A percentile compares a stretch with the other conserved stretches of the same genome.
Evolutionary conservation across 352 stramenopile species (phyloP).

Genomic region (Pythium guiyangense): DNA sequence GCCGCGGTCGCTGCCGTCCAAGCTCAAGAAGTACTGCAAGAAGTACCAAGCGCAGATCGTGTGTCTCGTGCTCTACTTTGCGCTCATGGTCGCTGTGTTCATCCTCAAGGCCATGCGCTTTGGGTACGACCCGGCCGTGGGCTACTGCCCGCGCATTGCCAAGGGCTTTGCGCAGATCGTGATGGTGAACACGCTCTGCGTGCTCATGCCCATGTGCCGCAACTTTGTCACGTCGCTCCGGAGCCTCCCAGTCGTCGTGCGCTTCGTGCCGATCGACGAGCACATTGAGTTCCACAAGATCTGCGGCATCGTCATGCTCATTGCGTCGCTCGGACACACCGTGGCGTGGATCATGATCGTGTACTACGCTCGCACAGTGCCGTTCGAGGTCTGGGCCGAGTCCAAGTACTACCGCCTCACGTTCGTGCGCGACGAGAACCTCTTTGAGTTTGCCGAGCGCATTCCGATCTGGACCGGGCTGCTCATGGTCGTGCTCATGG

Average conservation of each 20-base stretch:
- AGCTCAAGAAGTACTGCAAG: slow-evolving; percentile 28
- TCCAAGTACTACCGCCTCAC: too few species aligned
- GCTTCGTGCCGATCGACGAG: slow-evolving; percentile 54
- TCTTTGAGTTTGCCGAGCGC: too few species aligned
- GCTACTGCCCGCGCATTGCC: slow-evolving; percentile 47
- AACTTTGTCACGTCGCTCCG: slow-evolving; percentile 58
- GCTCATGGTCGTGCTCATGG: too few species aligned
- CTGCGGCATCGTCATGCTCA: slow-evolving; percentile 63
- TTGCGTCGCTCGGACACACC: slow-evolving; percentile 53
- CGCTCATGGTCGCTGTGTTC: slow-evolving; percentile 40
- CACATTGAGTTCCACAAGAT: slow-evolving; percentile 76
- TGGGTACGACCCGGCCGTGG: slow-evolving; percentile 39
- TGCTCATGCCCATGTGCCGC: slow-evolving; percentile 72
- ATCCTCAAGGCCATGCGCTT: slow-evolving; percentile 38
- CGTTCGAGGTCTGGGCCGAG: too few species aligned
- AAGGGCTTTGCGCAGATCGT: slow-evolving; percentile 70
- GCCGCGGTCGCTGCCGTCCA: slow-evolving; percentile 9
- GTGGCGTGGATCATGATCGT: too few species aligned
- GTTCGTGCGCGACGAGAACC: too few species aligned
- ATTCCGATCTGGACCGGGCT: too few species aligned
- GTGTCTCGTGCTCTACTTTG: slow-evolving; percentile 40
- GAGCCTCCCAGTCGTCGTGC: slow-evolving; percentile 34
- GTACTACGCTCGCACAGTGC: too few species aligned
- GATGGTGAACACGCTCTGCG: slow-evolving; percentile 70
- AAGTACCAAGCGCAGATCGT: slow-evolving; percentile 50